Evolutionary conservation across 2,329 filamentous ascomycete genomes (phyloP), one percentile per base, ranked within the genome.

Genomic region (Apiospora aurea): DNA sequence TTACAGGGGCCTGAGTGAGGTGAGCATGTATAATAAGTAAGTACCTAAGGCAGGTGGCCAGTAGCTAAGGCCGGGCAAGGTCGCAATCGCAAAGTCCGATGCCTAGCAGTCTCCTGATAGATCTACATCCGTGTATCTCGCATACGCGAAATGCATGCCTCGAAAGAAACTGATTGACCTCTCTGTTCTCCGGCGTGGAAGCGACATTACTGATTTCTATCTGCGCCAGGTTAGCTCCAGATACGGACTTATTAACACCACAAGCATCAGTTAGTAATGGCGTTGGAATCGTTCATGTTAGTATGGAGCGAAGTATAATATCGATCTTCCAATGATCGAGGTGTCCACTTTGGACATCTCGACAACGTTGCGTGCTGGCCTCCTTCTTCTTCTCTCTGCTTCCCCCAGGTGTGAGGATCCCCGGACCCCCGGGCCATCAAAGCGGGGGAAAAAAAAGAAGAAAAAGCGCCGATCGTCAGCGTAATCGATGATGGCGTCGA

Each of bases 181-280:
- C 14, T 8, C 2, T 34, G 26, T 16, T 57, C 14, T 8, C 2
- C 21, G 26, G 53, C 53, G 2, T 61, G 26, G 26, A 57, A 57
- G n/a, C 51, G 16, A 21, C 53, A 13, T 41, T 64, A 64, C 57
- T 64, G 57, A 64, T 21, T 4, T n/a, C 34, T 41, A 21, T 34
- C 14, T 21, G 53, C 57, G 21, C 57, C 24, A 64, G 10, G 29
- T n/a, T 64, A 41, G 57, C 57, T 41, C 34, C n/a, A 41, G 57
- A 64, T 64, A 64, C 34, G 34, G 21, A 11, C 57, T 24, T 16
- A 38, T 14, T 6, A n/a, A 41, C 29, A 41, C 34, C 18, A 38
- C 18, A 41, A 14, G 57, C 29, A 14, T 61, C 18, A 61, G 57
- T 64, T 64, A 64, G 34, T 24, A 64, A 64, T 64, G 57, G 34